phyloP scores from a whole-genome alignment of 805 yeast species.

The Kazachstania viticola region DNA sequence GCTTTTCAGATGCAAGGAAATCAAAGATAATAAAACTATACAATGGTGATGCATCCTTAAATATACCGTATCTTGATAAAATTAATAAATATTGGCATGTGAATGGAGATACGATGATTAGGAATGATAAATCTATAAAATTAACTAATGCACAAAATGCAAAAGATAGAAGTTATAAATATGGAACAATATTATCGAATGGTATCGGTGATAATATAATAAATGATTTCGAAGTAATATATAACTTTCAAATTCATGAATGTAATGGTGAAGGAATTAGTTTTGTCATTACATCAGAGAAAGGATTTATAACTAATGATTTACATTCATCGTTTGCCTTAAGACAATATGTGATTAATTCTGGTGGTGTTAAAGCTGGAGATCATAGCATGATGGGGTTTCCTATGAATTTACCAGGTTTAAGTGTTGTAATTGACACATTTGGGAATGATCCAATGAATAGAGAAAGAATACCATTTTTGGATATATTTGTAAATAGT shows the following conservation, averaged over 20 bases:
- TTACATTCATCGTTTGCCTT: conserved; percentile 18
- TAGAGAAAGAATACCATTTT: conserved; percentile 9
- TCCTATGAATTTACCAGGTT: conserved; percentile 23
- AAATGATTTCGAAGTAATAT: conserved; percentile 21
- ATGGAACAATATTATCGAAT: conserved; percentile 21
- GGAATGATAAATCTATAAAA: conserved; percentile 17
- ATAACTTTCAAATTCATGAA: conserved; percentile 9
- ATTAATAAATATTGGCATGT: conserved; percentile 22
- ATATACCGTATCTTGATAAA: conserved; percentile 20
- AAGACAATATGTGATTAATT: conserved; percentile 19
- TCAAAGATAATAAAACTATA: conserved; percentile 6
- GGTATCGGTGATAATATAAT: conserved; percentile 25
- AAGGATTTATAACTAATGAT: conserved; percentile 17
- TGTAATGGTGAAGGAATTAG: conserved; percentile 20
- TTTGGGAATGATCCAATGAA: conserved; percentile 2
- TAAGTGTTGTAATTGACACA: conserved; percentile 20
- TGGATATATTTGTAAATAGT: conserved; percentile 16
- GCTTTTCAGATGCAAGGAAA: too few species aligned
- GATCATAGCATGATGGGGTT: conserved; percentile 23
- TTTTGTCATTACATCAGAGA: conserved; percentile 19
- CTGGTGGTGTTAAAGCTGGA: conserved; percentile 17
- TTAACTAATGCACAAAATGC: conserved; percentile 10
- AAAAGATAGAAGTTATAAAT: conserved; percentile 2
- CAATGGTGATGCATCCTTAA: conserved; percentile 20
- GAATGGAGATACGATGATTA: conserved; percentile 20